Base-by-base conservation (phyloP, 2,329 filamentous ascomycete genomes). In the Lasiodiplodia sp. region DNA sequence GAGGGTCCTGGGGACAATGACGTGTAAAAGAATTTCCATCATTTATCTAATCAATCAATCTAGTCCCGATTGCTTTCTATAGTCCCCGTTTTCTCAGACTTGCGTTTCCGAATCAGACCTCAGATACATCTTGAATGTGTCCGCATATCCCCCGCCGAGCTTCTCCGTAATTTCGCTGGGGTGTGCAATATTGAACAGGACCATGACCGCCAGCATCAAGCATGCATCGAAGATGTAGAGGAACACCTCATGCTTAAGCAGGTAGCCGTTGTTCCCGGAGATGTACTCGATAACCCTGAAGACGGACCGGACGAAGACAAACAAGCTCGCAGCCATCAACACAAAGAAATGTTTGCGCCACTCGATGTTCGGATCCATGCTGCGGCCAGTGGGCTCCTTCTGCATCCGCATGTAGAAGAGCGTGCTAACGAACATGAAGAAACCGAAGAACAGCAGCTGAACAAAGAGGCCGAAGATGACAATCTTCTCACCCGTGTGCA, bases 241-340 rank as follows among this genome's bases (percentile, higher is more conserved):
- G 21, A 77, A 84, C 65, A 78, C 77, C 75, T 86, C 85, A 51
- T 81, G 78, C 16, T 73, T 71, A 47, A 84, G 74, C 7, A 87
- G 71, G 53, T 78, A 80, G 0, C 85, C 85, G 23, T 77, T 71
- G 28, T 79, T 77, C 0, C 84, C 84, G 71, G 81, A 73, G 0
- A 76, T 70, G 68, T 84, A 88, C 75, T 87, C 85, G 8, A 81
- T 73, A 8, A 86, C 76, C 38, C 85, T 79, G 65, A 85, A 85
- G 2, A 86, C 68, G 3, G 77, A 82, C 37, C 86, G 79, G 4
- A 86, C 68, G 68, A 87, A 74, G 72, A 87, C 86, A 18, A 86
- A 73, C 0, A 74, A 69, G 68, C 79, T 82, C 34, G 79, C 77
- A 2, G 72, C 57, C 71, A 86, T 86, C 12, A 87, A 77, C 0